Evolutionary conservation across 2,329 filamentous ascomycete genomes (phyloP).

Genomic region (Cryphonectria radicalis): DNA sequence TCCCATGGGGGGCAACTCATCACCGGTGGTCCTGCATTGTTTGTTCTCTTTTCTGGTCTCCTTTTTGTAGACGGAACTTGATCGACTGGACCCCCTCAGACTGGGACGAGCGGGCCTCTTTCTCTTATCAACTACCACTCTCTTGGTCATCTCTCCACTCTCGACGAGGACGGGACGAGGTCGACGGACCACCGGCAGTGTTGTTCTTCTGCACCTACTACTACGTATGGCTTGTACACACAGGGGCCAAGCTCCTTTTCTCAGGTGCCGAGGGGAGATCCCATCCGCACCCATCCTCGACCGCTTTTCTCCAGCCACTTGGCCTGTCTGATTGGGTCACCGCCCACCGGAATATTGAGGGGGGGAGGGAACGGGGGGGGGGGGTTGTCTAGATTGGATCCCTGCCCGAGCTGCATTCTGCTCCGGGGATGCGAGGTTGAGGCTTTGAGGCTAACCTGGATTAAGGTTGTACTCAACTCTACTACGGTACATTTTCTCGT

Average conservation of each 20-base stretch:
- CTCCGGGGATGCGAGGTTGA: not conserved
- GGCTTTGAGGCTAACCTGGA: constrained; percentile 3
- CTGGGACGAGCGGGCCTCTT: not conserved
- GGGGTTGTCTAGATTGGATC: not conserved
- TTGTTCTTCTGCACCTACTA: not conserved
- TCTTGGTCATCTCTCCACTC: not conserved
- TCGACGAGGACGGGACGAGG: constrained; percentile 7
- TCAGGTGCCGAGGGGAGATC: constrained; percentile 5
- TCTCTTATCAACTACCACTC: not conserved
- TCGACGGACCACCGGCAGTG: not conserved
- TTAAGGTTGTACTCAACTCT: constrained; percentile 18
- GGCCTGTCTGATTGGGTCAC: constrained; percentile 6
- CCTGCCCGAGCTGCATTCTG: constrained; percentile 10
- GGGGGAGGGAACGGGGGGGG: not conserved
- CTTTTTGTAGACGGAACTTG: not conserved
- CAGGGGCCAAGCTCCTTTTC: not conserved
- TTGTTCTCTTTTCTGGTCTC: not conserved
- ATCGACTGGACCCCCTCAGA: not conserved
- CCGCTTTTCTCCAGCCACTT: constrained; percentile 11
- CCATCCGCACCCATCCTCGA: constrained; percentile 1
- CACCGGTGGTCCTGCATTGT: not conserved
- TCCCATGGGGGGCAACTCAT: not conserved
- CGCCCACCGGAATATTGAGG: not conserved
- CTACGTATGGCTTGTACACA: not conserved
- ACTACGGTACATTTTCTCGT: not conserved